Evolutionary conservation across 306 rosid genomes (phyloP), one percentile per base, ranked within the genome.

Genomic region (Cotoneaster glaucophyllus): DNA sequence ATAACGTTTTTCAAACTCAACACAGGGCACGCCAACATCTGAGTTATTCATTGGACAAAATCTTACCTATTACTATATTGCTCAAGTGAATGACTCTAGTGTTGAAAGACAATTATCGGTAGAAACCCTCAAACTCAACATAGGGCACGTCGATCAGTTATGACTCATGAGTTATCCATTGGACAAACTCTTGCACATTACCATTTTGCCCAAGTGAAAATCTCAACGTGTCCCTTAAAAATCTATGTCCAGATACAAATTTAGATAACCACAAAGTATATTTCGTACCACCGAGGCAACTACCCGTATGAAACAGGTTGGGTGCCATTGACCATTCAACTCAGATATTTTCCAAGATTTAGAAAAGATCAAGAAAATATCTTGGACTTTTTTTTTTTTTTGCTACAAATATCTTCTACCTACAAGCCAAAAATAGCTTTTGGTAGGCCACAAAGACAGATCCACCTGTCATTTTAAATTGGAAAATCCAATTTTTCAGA

Each of bases 41-140:
- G 6, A 14, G 19, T 45, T 0, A 45, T 45, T 17, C 53, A 45
- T 14, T 45, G 19, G 19, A 45, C 53, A 45, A 45, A 14, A 19
- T 14, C 19, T 14, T 4, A 17, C 19, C 53, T 1, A 45, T 14
- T 14, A 45, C 17, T 2, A 45, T 4, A 13, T 45, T 4, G 53
- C 2, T 14, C 1, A 0, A 2, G 2, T 14, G 2, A 45, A 2
- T 45, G 19, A 45, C 12, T 4, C 0, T 2, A 1, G 19, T 5
- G 5, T 45, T 45, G 17, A 45, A 14, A 45, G 18, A 14, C 53
- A 2, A 14, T 14, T 45, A 45, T 45, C 11, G 13, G 4, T 45
- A 45, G 1, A 2, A 45, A 12, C 15, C 18, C 19, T 22, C 26
- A 57, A 22, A 10, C 7, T 1, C 7, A 10, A 22, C 0, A 1